Evolutionary conservation across 148 eudicot species (phyloP).

Genomic region (Chenopodium album): DNA sequence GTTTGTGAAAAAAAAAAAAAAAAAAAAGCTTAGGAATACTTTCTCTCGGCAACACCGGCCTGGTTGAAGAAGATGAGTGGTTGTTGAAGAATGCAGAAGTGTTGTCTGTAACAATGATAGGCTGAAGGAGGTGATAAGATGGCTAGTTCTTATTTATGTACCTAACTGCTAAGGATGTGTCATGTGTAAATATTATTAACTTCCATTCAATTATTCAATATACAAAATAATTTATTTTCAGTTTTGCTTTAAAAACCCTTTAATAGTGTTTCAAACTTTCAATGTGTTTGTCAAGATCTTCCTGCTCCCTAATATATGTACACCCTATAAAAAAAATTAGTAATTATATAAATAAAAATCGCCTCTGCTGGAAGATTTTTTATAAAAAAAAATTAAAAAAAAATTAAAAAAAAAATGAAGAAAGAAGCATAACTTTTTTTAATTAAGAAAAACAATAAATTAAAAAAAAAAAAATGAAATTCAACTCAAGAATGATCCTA

Average conservation of each 20-base stretch:
- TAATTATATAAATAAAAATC: no score
- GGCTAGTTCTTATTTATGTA: background rate
- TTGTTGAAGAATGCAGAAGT: background rate
- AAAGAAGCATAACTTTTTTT: no score
- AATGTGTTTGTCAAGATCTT: no score
- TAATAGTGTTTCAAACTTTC: no score
- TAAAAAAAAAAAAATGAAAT: no score
- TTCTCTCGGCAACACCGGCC: background rate
- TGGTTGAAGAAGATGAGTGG: slow-evolving; percentile 2
- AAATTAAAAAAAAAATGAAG: no score
- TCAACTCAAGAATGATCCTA: no score
- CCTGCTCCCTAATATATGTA: no score
- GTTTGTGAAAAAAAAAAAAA: background rate
- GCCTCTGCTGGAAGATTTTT: no score
- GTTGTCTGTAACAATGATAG: background rate
- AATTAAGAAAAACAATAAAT: no score
- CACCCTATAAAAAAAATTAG: no score
- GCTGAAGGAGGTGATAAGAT: background rate
- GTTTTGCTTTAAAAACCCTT: background rate
- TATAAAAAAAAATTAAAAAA: no score
- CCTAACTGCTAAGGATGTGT: background rate
- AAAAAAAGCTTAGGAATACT: background rate
- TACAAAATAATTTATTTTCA: slow-evolving; percentile 8
- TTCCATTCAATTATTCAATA: slow-evolving; percentile 17
- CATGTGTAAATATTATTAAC: slow-evolving; percentile 20